Conservation (phyloP, 805 yeast species). For the Ogataea saltuana region DNA sequence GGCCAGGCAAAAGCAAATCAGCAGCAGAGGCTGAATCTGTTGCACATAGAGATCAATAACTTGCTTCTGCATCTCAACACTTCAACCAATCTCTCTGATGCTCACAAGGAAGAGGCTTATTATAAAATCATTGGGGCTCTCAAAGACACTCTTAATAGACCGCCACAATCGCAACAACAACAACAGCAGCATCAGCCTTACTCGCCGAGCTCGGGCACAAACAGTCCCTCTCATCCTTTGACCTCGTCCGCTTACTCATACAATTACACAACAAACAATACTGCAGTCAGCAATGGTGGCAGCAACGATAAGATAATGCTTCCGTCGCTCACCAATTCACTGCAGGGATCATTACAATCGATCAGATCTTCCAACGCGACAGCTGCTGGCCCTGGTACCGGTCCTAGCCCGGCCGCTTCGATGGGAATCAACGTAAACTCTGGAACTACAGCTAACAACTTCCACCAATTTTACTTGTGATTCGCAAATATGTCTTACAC, state of each 20-base stretch:
- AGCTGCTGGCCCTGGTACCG: conserved; percentile 2
- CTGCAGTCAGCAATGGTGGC: background rate
- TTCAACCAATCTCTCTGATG: conserved; percentile 23
- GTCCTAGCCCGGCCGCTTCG: conserved; percentile 1
- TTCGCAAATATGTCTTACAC: background rate
- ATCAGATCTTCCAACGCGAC: conserved; percentile 9
- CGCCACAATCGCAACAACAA: conserved; percentile 1
- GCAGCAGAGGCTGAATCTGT: conserved; percentile 21
- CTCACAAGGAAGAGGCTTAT: conserved; percentile 31
- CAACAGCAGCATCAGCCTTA: conserved; percentile 12
- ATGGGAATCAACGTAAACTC: conserved; percentile 20
- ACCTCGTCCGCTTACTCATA: conserved; percentile 12
- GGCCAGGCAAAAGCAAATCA: conserved; percentile 14
- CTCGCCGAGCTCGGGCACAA: conserved; percentile 26
- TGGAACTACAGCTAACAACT: conserved; percentile 7
- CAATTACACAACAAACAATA: conserved; percentile 18
- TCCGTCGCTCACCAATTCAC: conserved; percentile 27
- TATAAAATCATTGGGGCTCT: conserved; percentile 25
- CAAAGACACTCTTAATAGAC: conserved; percentile 21
- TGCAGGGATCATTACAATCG: conserved; percentile 28
- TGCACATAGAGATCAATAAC: conserved; percentile 33
- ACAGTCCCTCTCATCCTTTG: conserved; percentile 19
- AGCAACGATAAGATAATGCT: conserved; percentile 23
- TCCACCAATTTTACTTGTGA: conserved; percentile 35
- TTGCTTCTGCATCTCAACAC: conserved; percentile 31